Base-by-base conservation (phyloP, 2,329 filamentous ascomycete species). In the Zymoseptoria pseudotritici region DNA sequence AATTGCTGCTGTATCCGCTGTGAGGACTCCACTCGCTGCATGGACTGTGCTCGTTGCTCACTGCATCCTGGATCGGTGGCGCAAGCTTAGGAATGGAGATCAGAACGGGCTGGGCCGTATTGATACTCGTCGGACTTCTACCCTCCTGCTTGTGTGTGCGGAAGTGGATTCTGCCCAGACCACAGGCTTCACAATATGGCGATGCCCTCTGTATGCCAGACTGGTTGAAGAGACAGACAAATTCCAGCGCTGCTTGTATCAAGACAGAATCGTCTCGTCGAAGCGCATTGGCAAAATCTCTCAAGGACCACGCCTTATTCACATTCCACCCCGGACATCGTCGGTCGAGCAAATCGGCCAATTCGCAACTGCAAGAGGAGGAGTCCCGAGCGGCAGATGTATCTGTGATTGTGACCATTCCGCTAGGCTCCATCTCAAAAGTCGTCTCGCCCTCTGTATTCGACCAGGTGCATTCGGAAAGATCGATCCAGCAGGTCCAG, bases 281-380 rank as follows among this genome's bases (percentile, higher is more conserved):
- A 11, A 66, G 36, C 19, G 62, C 60, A 13, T 55, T 21, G 9
- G 62, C 61, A 31, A 66, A 66, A 29, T 66, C 64, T 4, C 56
- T 49, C n/a, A 66, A 17, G 2, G 60, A 53, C 60, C 62, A 64
- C 2, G 50, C 31, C 55, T 61, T 63, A 50, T 63, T 62, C 54
- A 59, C 42, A 6, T 60, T 65, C 63, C 63, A 65, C n/a, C 60
- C 56, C 6, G 58, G 58, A 17, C 62, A 62, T 29, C 62, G 61
- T 8, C 53, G 31, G 31, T 52, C 36, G 9, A 65, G 24, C 42
- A 61, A 54, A 20, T 62, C 59, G 5, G 60, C 60, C 20, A 63
- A 54, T 6, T 59, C 57, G 46, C 64, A 66, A 7, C 21, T 58
- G 36, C 64, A 66, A 8, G 56, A 58, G 9, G 52, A 50, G 3